Percentiles rank a stretch among this genome's conserved stretches.
Evolutionary conservation across 139 green algal genomes (phyloP).

Genomic region (Pycnococcus provasolii): DNA sequence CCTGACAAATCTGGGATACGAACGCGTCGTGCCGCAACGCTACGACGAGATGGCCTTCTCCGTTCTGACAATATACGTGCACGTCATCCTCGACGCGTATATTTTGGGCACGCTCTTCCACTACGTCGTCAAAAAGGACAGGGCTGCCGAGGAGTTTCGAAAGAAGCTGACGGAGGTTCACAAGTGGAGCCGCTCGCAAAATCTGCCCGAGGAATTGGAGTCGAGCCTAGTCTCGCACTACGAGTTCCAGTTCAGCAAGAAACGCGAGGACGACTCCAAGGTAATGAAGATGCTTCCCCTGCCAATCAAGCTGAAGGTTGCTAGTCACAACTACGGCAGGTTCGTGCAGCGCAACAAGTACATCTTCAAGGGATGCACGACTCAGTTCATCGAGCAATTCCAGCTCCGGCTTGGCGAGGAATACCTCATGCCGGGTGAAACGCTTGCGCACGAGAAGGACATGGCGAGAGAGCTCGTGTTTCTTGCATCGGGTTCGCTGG

Average conservation of each 20-base stretch:
- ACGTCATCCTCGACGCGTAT: constrained; percentile 33
- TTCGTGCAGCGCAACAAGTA: constrained; percentile 22
- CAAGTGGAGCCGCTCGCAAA: constrained; percentile 19
- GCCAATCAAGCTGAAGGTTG: constrained; percentile 25
- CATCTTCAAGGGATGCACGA: constrained; percentile 33
- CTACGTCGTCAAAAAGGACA: constrained; percentile 37
- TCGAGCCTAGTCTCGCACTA: constrained; percentile 25
- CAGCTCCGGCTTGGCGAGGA: not conserved
- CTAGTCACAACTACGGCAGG: constrained; percentile 25
- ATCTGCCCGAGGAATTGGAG: constrained; percentile 22
- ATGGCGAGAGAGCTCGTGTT: not conserved
- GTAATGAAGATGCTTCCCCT: constrained; percentile 24
- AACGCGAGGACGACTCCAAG: constrained; percentile 15
- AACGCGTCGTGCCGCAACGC: constrained; percentile 22
- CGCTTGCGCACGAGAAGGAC: not conserved
- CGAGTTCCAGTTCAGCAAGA: constrained; percentile 35
- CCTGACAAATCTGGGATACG: constrained; percentile 34
- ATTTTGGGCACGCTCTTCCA: constrained; percentile 35
- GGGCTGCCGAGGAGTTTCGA: constrained; percentile 28
- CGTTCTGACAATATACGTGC: constrained; percentile 21
- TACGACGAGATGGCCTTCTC: constrained; percentile 27
- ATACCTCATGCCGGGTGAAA: not conserved
- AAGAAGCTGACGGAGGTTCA: constrained; percentile 15
- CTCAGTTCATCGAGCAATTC: constrained; percentile 29
- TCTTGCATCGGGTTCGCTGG: not conserved